Evolutionary conservation across 805 yeast genomes (phyloP).

Genomic region (Metschnikowia colocasiae): DNA sequence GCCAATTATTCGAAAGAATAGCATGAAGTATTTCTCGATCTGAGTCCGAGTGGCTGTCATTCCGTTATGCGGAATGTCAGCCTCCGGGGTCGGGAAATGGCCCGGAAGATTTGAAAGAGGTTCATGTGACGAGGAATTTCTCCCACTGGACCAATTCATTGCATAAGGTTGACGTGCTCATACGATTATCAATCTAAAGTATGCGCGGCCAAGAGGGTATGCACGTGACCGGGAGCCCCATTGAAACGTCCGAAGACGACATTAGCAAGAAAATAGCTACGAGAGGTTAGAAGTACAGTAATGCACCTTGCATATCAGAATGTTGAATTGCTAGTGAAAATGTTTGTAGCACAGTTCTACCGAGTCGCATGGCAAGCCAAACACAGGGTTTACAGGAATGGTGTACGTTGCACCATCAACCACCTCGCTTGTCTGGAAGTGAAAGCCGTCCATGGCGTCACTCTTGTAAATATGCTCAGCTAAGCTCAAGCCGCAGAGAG

Average conservation of each 20-base stretch:
- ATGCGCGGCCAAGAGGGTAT: background rate
- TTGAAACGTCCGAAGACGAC: too few relatives aligned
- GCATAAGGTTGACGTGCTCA: background rate
- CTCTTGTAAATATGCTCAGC: constrained; percentile 39
- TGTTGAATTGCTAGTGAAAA: background rate
- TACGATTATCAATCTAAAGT: background rate
- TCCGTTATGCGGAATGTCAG: background rate
- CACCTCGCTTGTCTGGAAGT: constrained; percentile 5
- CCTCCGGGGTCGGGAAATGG: background rate
- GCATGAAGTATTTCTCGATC: background rate
- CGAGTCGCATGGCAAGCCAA: constrained; percentile 49
- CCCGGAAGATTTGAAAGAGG: constrained; percentile 1
- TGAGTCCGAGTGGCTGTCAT: background rate
- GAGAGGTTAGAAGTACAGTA: too few relatives aligned
- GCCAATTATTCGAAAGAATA: background rate
- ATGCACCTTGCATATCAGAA: too few relatives aligned
- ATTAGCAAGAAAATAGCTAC: too few relatives aligned
- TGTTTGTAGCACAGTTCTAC: constrained; percentile 27
- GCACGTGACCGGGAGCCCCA: background rate
- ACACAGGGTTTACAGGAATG: constrained; percentile 22
- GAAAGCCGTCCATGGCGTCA: background rate
- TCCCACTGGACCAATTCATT: background rate
- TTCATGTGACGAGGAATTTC: background rate
- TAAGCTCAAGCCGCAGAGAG: constrained; percentile 67
- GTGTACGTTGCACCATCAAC: constrained; percentile 12